Conservation (phyloP, 371 early-diverging fungal species). For the Haplosporangium sp. region DNA sequence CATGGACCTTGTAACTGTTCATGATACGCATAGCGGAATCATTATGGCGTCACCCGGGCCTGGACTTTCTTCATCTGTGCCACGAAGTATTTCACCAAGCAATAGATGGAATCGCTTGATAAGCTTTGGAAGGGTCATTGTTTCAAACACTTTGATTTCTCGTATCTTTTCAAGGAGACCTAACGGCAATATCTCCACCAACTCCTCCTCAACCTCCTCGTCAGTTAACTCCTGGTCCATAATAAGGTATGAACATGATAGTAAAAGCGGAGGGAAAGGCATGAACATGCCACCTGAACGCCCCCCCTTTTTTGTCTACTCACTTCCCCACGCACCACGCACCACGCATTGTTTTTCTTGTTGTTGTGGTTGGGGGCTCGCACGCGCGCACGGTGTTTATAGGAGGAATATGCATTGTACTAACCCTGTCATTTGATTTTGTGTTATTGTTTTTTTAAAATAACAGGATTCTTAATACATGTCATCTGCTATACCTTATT, state of each 20-base stretch:
- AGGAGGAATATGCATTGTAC: not conserved
- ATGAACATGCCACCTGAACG: too few relatives aligned
- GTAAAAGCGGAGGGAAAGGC: not conserved
- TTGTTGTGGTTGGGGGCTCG: too few relatives aligned
- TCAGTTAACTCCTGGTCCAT: not conserved
- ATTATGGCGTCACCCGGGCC: conserved; percentile 40
- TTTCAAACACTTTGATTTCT: conserved; percentile 34
- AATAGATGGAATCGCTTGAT: conserved; percentile 19
- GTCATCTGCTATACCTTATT: conserved; percentile 42
- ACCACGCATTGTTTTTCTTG: too few relatives aligned
- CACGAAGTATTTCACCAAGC: not conserved
- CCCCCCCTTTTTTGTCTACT: too few relatives aligned
- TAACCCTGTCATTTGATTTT: conserved; percentile 22
- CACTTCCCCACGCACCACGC: too few relatives aligned
- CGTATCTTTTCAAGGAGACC: conserved; percentile 40
- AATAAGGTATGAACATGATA: not conserved
- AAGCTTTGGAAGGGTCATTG: conserved; percentile 13
- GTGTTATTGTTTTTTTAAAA: not conserved
- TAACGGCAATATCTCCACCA: conserved; percentile 6
- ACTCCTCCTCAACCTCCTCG: not conserved
- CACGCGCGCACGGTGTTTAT: too few relatives aligned
- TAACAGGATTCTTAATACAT: conserved; percentile 34
- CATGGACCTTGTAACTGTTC: not conserved
- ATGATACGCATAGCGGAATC: conserved; percentile 31
- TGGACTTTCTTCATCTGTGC: conserved; percentile 4